A percentile compares a stretch with the other conserved stretches of the same genome.
Evolutionary conservation across 139 green algal species (phyloP).

Genomic region (Klebsormidium nitens): DNA sequence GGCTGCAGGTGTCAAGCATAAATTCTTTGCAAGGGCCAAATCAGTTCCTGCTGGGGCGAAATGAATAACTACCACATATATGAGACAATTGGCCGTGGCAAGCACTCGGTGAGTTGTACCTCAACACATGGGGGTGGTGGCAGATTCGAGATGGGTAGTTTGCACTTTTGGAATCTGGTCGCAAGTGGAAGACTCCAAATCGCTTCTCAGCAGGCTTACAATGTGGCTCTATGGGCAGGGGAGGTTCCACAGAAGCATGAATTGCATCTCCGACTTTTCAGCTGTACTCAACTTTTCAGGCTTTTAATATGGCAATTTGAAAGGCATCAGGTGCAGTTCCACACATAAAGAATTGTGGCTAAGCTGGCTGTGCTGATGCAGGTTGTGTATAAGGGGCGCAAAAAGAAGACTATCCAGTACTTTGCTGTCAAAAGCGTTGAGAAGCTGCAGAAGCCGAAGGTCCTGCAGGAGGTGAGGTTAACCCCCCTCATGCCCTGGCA

Average conservation of each 20-base stretch:
- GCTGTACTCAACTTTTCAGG: background rate
- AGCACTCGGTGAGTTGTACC: constrained; percentile 57
- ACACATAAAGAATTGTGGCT: background rate
- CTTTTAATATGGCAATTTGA: no score
- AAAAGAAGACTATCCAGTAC: constrained; percentile 91
- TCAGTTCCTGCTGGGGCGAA: no score
- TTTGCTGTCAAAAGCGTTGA: constrained; percentile 91
- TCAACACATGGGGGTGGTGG: background rate
- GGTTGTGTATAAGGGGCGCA: constrained; percentile 86
- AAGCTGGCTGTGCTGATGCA: background rate
- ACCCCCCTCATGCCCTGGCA: background rate
- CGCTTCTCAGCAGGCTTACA: no score
- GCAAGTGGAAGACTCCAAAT: no score
- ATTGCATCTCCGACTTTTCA: no score
- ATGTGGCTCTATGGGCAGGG: no score
- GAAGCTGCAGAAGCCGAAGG: constrained; percentile 71
- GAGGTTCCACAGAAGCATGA: background rate
- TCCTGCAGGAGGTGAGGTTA: constrained; percentile 79
- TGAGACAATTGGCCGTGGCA: constrained; percentile 81
- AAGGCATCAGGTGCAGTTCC: background rate
- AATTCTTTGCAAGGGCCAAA: no score
- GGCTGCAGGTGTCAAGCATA: no score
- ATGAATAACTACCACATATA: constrained; percentile 70
- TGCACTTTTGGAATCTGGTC: background rate
- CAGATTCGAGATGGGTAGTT: no score